Base-by-base conservation (phyloP, 192 early-diverging fungal genomes). In the Podila horticola region DNA sequence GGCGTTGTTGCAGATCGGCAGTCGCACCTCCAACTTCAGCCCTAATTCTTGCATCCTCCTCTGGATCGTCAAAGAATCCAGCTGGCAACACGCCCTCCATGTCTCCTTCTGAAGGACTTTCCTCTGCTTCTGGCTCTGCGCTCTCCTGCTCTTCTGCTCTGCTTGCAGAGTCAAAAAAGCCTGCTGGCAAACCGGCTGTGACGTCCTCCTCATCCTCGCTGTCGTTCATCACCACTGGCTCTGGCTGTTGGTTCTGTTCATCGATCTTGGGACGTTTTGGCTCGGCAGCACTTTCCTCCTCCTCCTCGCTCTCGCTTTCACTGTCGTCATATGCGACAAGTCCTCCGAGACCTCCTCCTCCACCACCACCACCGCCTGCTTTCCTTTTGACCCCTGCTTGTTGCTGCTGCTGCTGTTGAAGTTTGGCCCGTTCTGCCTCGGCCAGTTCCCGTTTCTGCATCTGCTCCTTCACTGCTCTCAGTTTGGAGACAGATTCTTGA, bases 61-160 rank as follows among this genome's bases (percentile, higher is more conserved):
- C 82, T 20, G 85, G 82, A 59, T 86, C 82, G 66, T 88, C 87
- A 69, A 88, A 88, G 58, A 88, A 88, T n/a, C 87, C 87, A 33
- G 82, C 66, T n/a, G 87, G 87, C 24, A 88, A 45, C 28, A 73
- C 76, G 0, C 76, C 76, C 15, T 64, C 66, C 76, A 81, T 81
- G 12, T 74, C 72, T 31, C 58, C 38, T 4, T 57, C 17, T 31
- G 38, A 8, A 0, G 41, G 31, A n/a, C 15, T 6, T 13, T 52
- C 69, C 26, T 57, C 65, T 20, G 29, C 11, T 3, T 59, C 28
- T 13, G 41, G 6, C 5, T 74, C 66, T 38, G 45, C 50, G 4
- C n/a, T 26, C 28, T 41, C 62, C n/a, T 20, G 22, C n/a, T 41
- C 20, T 11, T 19, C 30, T 33, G 29, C 48, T n/a, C n/a, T 36